Conservation (phyloP, 805 yeast genomes). For the Ogataea ganodermae region DNA sequence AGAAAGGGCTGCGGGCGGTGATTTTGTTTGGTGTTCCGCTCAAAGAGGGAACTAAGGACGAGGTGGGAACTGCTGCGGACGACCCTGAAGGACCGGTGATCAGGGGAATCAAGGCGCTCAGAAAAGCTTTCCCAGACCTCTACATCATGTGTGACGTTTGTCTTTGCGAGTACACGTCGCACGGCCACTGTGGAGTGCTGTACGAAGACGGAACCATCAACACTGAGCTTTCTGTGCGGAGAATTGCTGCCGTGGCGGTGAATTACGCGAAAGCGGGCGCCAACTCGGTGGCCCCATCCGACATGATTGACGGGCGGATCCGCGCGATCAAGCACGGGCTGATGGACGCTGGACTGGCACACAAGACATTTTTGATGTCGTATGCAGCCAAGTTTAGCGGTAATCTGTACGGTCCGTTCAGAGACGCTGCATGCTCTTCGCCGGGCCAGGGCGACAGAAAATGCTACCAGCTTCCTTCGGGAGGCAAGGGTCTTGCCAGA, state of each 20-base stretch:
- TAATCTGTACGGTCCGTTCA: conserved; percentile 90
- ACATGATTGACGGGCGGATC: conserved; percentile 96
- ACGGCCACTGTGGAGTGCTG: conserved; percentile 96
- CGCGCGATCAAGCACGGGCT: conserved; percentile 84
- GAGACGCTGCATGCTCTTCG: conserved; percentile 94
- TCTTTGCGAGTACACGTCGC: conserved; percentile 92
- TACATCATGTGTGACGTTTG: conserved; percentile 94
- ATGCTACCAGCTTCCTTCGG: conserved; percentile 90
- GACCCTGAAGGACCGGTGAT: conserved; percentile 97
- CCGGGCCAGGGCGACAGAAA: conserved; percentile 92
- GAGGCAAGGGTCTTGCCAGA: conserved; percentile 91
- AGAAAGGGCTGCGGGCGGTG: conserved; percentile 82
- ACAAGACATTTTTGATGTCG: conserved; percentile 85
- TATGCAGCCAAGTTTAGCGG: conserved; percentile 95
- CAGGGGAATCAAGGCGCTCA: conserved; percentile 66
- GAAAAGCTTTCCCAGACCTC: conserved; percentile 70
- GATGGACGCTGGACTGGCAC: conserved; percentile 78
- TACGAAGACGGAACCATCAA: conserved; percentile 85
- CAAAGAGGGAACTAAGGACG: conserved; percentile 74
- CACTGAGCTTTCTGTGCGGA: conserved; percentile 68
- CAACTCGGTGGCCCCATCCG: conserved; percentile 93
- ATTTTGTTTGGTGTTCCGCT: conserved; percentile 91
- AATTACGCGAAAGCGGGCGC: conserved; percentile 97
- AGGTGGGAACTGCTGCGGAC: conserved; percentile 86
- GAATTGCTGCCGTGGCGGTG: conserved; percentile 93